Evolutionary conservation across 2,329 filamentous ascomycete genomes (phyloP), one percentile per base, ranked within the genome.

Genomic region (Periconia sp.): DNA sequence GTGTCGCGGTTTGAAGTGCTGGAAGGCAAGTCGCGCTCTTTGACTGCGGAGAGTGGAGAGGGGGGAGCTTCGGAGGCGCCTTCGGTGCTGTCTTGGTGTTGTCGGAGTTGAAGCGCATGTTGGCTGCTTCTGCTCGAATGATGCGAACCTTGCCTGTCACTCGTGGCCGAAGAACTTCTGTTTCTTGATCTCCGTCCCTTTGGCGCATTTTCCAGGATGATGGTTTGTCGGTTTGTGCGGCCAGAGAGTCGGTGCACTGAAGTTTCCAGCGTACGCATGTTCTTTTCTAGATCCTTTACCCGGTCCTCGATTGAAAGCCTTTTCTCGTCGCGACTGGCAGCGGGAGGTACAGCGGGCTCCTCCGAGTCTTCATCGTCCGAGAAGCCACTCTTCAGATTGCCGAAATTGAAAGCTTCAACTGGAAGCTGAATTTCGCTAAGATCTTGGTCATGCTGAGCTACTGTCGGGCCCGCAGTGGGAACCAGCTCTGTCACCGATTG

Each of bases 171-270:
- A 0, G 58, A 56, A 35, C 61, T 67, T 17, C 62, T 46, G 18
- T 68, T 61, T 4, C 68, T 54, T 4, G 63, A 58, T 8, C 64
- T 59, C 1, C 64, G 54, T 11, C 57, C 66, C 31, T 60, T 63
- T 4, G 68, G 67, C 24, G 66, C 61, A 16, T 65, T 67, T 34
- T 69, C 66, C 8, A 71, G 61, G 26, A 71, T 68, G 43, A 71
- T 68, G 36, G 67, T 70, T 46, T 70, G 66, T 4, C 63, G 63
- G 31, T 65, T 65, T 43, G 49, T 67, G 46, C 61, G 63, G 6
- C 61, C 59, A 8, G 64, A 65, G 16, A 70, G 43, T 18, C 63
- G 61, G 25, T 57, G 65, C 7, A 70, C 48, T 1, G 65, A 65
- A 2, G 52, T 49, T 37, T 68, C 65, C 10, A 70, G 56, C 8